A percentile compares a stretch with the other conserved stretches of the same genome.
Conservation (phyloP, 331 rosid genomes). For the Saraca asoca region DNA sequence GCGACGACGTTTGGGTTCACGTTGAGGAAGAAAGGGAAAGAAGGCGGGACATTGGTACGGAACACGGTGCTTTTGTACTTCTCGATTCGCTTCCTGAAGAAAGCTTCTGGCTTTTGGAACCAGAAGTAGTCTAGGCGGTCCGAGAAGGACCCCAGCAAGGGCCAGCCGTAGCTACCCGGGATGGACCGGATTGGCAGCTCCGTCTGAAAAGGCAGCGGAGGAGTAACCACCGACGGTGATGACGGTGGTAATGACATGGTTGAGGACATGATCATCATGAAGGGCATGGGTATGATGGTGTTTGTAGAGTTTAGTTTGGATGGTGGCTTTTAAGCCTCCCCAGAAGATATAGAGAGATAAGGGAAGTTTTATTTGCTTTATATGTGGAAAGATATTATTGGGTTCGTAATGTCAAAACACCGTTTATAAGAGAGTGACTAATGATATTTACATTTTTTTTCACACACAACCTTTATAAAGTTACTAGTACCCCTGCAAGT, state of each 20-base stretch:
- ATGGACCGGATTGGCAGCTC: slow-evolving; percentile 53
- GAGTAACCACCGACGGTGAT: slow-evolving; percentile 37
- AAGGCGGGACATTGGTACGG: slow-evolving; percentile 91
- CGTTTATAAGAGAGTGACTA: no score
- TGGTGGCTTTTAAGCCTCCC: no score
- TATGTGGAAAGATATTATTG: no score
- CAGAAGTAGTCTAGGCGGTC: slow-evolving; percentile 90
- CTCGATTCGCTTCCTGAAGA: slow-evolving; percentile 67
- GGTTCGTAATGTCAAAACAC: no score
- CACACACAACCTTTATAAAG: no score
- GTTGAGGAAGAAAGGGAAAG: slow-evolving; percentile 69
- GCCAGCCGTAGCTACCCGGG: slow-evolving; percentile 82
- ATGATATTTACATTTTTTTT: no score
- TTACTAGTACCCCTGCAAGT: no score
- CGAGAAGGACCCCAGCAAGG: slow-evolving; percentile 62
- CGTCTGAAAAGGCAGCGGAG: slow-evolving; percentile 16
- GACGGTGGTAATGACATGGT: slow-evolving; percentile 39
- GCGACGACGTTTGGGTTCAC: slow-evolving; percentile 79
- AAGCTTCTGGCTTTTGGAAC: slow-evolving; percentile 87
- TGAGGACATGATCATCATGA: slow-evolving; percentile 28
- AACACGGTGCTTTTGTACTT: slow-evolving; percentile 81
- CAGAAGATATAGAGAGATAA: no score
- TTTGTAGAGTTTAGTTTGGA: no score
- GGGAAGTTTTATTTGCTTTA: no score
- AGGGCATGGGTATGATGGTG: not conserved